phyloP scores from a whole-genome alignment of 257 asterid genomes.

The Coffea eugenioides region DNA sequence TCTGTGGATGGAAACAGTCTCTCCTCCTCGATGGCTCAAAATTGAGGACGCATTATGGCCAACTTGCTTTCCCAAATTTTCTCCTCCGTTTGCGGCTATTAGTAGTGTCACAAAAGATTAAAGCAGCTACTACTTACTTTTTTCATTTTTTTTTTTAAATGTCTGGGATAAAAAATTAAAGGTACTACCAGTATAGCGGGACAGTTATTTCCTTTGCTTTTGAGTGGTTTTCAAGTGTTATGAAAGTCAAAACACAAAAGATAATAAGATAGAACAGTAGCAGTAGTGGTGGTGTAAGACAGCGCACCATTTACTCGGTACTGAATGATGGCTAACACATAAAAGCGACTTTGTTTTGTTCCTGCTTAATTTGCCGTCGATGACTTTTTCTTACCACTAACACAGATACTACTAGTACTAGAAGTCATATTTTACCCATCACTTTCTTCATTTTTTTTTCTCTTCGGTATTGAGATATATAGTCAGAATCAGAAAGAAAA shows the following conservation, averaged over 20 bases:
- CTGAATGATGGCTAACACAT: neutral
- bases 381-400: neutral
- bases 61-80: neutral
- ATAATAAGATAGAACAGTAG: too few relatives aligned
- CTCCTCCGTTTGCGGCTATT: neutral
- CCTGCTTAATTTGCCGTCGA: neutral
- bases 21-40: neutral
- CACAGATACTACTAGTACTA: neutral
- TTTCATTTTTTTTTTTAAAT: too few relatives aligned
- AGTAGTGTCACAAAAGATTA: neutral
- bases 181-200: too few relatives aligned
- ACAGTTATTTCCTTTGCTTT: too few relatives aligned
- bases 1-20: neutral
- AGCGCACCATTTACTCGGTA: neutral
- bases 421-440: too few relatives aligned
- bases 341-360: neutral
- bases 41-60: too few relatives aligned
- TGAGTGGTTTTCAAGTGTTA: too few relatives aligned
- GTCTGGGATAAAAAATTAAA: too few relatives aligned
- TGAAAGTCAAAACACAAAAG: too few relatives aligned
- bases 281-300: too few relatives aligned
- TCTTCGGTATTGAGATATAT: too few relatives aligned
- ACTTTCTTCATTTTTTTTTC: neutral
- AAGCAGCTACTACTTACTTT: too few relatives aligned
- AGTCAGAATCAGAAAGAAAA: neutral